Evolutionary conservation across 148 eudicot genomes (phyloP), one percentile per base, ranked within the genome.

Genomic region (Limonium bicolor): DNA sequence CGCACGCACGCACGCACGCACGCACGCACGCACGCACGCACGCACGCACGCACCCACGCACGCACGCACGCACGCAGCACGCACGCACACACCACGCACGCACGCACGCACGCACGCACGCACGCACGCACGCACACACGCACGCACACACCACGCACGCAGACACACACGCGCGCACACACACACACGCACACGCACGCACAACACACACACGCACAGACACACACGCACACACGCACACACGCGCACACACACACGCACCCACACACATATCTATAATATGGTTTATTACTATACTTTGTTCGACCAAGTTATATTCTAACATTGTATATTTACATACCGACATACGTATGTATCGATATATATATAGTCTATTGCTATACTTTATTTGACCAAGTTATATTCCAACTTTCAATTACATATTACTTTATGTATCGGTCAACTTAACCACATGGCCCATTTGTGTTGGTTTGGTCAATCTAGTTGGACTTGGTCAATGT

Each of bases 211-310:
- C 36, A 33, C 36, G 36, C 36, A 33, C 36, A 10, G 13, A 33
- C 36, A 10, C 36, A 3, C 36, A 33, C 36, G 8, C 36, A 8
- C 36, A 10, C 36, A 33, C 36, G 13, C 36, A 4, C 36, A n/a
- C 36, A n/a, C 36, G 14, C 36, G 36, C 36, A 33, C 36, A 15
- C 36, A 33, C 36, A 15, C 36, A 33, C 36, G 36, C 36, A 8
- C 36, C 13, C 36, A 33, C 36, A 15, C 36, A 8, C 36, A n/a
- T n/a, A n/a, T n/a, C n/a, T n/a, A n/a, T n/a, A n/a, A n/a, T n/a
- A n/a, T n/a, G n/a, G n/a, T n/a, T n/a, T n/a, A n/a, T n/a, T n/a
- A n/a, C n/a, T n/a, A n/a, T n/a, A n/a, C n/a, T n/a, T n/a, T n/a
- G n/a, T n/a, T n/a, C n/a, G n/a, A n/a, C n/a, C n/a, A n/a, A n/a